Evolutionary conservation across 176 grass and related monocot species (phyloP).

Genomic region (Poa annua): DNA sequence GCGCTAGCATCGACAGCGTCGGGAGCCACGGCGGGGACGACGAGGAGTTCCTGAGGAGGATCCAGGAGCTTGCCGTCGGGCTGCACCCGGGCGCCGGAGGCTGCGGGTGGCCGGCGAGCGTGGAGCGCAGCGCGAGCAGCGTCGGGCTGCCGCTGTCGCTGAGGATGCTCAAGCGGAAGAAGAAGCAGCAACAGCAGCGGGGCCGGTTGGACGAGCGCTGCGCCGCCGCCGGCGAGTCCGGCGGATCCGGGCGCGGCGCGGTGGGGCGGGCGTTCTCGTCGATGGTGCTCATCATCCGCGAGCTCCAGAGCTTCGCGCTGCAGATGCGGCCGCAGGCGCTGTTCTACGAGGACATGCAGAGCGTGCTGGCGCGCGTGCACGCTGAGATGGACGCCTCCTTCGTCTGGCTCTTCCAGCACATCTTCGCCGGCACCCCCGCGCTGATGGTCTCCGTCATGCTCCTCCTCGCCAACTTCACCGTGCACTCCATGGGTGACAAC

Average conservation of each 20-base stretch:
- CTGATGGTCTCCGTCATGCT: conserved; percentile 98
- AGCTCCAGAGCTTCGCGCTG: conserved; percentile 89
- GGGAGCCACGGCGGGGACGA: conserved; percentile 55
- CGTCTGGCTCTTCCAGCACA: conserved; percentile 99
- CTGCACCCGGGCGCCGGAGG: conserved; percentile 41
- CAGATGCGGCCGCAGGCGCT: conserved; percentile 65
- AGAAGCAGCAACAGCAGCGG: conserved; percentile 56
- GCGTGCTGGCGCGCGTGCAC: conserved; percentile 60
- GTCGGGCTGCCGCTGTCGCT: conserved; percentile 76
- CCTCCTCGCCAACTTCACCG: conserved; percentile 95
- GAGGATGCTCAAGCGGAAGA: conserved; percentile 85
- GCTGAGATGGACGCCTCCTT: conserved; percentile 93
- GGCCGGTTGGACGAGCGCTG: conserved; percentile 51
- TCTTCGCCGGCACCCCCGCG: conserved; percentile 82
- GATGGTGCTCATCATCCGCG: conserved; percentile 95
- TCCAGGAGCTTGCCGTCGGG: conserved; percentile 63
- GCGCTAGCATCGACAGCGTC: conserved; percentile 57
- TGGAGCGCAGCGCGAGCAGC: conserved; percentile 68
- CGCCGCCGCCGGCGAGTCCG: conserved; percentile 46
- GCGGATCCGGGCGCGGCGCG: conserved; percentile 52
- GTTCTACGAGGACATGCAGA: conserved; percentile 70
- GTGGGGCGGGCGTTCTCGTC: conserved; percentile 89
- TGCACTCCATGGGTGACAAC: conserved; percentile 73
- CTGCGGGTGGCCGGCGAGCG: conserved; percentile 58
- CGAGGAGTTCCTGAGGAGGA: conserved; percentile 63